Evolutionary conservation across 1,284 basidiomycete species (phyloP).

Genomic region (Ceratobasidium sp.): DNA sequence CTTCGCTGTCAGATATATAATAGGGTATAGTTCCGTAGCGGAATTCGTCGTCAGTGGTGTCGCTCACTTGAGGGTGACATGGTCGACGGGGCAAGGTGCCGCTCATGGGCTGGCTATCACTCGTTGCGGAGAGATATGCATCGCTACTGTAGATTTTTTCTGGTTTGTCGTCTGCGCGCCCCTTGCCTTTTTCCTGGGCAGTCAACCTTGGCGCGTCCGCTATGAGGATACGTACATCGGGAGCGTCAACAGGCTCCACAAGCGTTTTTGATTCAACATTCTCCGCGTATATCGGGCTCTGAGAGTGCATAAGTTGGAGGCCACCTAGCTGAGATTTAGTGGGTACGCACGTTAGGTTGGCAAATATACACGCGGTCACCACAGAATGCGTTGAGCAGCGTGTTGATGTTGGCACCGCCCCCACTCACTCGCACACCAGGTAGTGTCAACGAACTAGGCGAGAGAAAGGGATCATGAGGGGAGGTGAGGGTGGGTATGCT

Average conservation of each 20-base stretch:
- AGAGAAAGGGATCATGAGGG: no score
- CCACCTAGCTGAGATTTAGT: no score
- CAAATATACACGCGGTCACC: conserved; percentile 17
- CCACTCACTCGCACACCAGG: not conserved
- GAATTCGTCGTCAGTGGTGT: conserved; percentile 28
- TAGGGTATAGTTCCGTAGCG: conserved; percentile 36
- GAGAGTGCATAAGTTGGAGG: no score
- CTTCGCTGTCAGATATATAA: conserved; percentile 36
- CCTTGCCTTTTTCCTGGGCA: conserved; percentile 15
- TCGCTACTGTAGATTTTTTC: not conserved
- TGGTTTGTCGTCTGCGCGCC: not conserved
- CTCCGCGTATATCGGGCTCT: no score
- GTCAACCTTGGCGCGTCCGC: not conserved
- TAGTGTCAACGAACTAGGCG: not conserved
- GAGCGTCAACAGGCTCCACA: not conserved
- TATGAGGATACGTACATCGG: no score
- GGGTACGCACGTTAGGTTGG: not conserved
- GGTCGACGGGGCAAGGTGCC: not conserved
- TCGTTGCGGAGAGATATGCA: not conserved
- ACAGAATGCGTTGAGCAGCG: conserved; percentile 30
- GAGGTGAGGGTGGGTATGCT: not conserved
- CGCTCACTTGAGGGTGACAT: conserved; percentile 1
- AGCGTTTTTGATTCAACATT: no score
- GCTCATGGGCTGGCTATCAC: not conserved
- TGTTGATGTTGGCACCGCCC: conserved; percentile 1